Evolutionary conservation across 2,329 filamentous ascomycete genomes (phyloP).

Genomic region (Cytospora chrysosperma): DNA sequence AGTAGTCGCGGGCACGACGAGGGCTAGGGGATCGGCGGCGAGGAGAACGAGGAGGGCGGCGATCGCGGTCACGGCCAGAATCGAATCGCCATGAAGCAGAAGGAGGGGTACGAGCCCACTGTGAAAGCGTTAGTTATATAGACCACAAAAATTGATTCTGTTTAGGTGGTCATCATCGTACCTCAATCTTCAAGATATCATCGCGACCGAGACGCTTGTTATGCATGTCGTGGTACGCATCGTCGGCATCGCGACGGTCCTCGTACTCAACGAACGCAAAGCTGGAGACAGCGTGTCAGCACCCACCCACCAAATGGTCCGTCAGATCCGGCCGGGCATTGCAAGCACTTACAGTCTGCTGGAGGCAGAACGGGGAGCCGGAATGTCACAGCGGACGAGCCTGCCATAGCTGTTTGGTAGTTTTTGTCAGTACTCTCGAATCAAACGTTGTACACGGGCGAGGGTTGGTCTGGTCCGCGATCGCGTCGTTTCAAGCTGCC

Average conservation of each 20-base stretch:
- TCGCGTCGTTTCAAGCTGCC: conserved; percentile 33
- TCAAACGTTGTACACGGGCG: conserved; percentile 27
- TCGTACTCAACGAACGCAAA: conserved; percentile 99
- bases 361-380: conserved; percentile 87
- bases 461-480: conserved; percentile 31
- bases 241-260: conserved; percentile 95
- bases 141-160: conserved; percentile 19
- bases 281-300: conserved; percentile 42
- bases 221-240: conserved; percentile 99
- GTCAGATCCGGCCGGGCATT: background rate
- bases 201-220: conserved; percentile 98
- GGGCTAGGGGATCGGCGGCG: conserved; percentile 73
- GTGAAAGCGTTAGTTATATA: conserved; percentile 23
- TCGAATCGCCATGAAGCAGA: conserved; percentile 99
- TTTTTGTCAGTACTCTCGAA: conserved; percentile 49
- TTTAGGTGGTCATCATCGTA: conserved; percentile 42
- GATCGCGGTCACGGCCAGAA: conserved; percentile 76
- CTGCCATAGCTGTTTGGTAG: conserved; percentile 75
- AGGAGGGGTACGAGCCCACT: conserved; percentile 98
- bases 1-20: conserved; percentile 73
- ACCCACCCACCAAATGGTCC: background rate
- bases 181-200: conserved; percentile 96
- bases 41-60: conserved; percentile 59
- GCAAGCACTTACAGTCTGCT: conserved; percentile 81
- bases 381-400: conserved; percentile 97